Evolutionary conservation across 2,329 filamentous ascomycete genomes (phyloP).

Genomic region (Talaromyces sp.): DNA sequence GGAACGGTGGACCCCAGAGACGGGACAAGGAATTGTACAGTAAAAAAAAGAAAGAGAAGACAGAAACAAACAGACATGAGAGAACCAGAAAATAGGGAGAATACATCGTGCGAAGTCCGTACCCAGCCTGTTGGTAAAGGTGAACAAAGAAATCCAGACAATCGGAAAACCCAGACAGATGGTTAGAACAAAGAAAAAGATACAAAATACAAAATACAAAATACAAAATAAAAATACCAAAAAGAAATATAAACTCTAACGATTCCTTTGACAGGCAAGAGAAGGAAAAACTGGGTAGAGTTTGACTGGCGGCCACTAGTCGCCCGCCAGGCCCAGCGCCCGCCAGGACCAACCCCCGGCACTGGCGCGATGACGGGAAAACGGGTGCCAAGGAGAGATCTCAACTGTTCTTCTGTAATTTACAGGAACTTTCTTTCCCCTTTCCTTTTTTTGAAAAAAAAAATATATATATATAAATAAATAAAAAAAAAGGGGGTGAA

Average conservation of each 20-base stretch:
- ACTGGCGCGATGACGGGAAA: conserved; percentile 16
- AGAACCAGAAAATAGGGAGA: too few relatives aligned
- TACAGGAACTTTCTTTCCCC: too few relatives aligned
- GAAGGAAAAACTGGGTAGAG: conserved; percentile 3
- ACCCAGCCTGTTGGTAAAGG: too few relatives aligned
- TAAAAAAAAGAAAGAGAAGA: neutral
- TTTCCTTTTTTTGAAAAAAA: neutral
- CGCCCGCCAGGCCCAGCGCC: conserved; percentile 15
- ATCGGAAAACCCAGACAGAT: neutral
- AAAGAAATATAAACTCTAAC: neutral
- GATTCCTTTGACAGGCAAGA: neutral
- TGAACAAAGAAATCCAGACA: too few relatives aligned
- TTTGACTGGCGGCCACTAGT: conserved; percentile 14
- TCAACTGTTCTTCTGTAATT: neutral
- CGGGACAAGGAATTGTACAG: neutral
- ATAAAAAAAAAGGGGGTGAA: neutral
- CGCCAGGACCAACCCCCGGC: conserved; percentile 18
- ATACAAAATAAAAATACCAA: too few relatives aligned
- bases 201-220: too few relatives aligned
- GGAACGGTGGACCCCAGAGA: neutral
- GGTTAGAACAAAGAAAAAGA: neutral
- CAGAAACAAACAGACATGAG: neutral
- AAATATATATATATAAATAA: neutral
- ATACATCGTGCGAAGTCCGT: too few relatives aligned
- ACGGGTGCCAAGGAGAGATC: conserved; percentile 13